Evolutionary conservation across 192 early-diverging fungal species (phyloP), one percentile per base, ranked within the genome.

Genomic region (Coemansia sp.): DNA sequence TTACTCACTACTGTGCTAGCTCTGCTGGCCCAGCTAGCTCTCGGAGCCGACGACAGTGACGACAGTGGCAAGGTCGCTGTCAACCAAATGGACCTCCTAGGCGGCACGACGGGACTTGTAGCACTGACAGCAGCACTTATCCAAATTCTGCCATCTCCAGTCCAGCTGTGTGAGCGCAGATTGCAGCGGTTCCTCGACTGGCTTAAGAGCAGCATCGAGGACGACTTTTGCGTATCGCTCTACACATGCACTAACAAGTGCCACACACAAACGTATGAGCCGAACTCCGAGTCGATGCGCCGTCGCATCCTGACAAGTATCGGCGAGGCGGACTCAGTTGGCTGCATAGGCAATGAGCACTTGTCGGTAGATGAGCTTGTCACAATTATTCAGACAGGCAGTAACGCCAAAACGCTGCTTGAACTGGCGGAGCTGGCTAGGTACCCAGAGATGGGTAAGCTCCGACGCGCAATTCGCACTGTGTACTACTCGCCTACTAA

Each of bases 11-110:
- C 38, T 3, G 3, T 62, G 38, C 20, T 62, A 5, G 38, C 38
- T 29, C n/a, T 68, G 55, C 38, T 55, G 33, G 16, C 16, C 31
- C 57, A 27, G 29, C 5, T 34, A 11, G 39, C 40, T 5, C n/a
- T 13, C 11, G 55, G 50, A 8, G 67, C 34, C 34, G 34, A 57
- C 16, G 27, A 5, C 34, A 20, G 29, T 15, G 6, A 16, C 5
- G 16, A 7, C 57, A 20, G 49, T 5, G 18, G 18, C 46, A 67
- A 67, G 50, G 53, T 60, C 10, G 52, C 31, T 1, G 29, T 71
- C 36, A 49, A n/a, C 44, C 69, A 80, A 31, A 75, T 80, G 20
- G 78, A 80, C 40, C 62, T 80, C 10, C 38, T 80, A 4, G 68
- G 73, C 63, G 78, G 73, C 3, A 36, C 66, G 0, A 67, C 69